These are phyloP conservation scores for Neopestalotiopsis sp. DNA, from an alignment of 2,329 filamentous ascomycete genomes.

Conservation along the genomic window DNA sequence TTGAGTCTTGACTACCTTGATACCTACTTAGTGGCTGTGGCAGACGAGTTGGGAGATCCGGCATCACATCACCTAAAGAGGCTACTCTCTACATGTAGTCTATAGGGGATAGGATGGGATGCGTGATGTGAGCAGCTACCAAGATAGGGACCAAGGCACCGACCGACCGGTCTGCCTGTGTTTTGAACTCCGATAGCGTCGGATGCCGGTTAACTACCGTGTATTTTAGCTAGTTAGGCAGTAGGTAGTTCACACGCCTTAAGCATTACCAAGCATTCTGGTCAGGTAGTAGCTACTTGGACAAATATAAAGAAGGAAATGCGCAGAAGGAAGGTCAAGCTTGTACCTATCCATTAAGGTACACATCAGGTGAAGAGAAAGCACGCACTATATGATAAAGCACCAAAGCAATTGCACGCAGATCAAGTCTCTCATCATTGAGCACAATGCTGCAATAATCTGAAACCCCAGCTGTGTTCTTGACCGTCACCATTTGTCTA, in stretches of 20 bases:
- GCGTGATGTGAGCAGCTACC: background rate
- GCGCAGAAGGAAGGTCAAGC: background rate
- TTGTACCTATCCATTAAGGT: background rate
- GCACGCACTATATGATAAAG: background rate
- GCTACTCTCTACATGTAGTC: background rate
- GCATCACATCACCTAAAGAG: background rate
- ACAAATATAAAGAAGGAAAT: background rate
- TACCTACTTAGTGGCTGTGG: background rate
- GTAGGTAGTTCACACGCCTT: background rate
- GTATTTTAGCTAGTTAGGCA: background rate
- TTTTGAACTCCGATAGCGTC: background rate
- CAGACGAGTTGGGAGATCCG: background rate
- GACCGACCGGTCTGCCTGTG: background rate
- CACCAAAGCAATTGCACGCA: background rate
- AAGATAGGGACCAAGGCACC: background rate
- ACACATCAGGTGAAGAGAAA: background rate
- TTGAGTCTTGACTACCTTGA: background rate
- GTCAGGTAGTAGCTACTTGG: background rate
- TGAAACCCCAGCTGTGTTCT: background rate
- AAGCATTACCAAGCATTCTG: background rate
- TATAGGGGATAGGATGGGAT: conserved; percentile 2
- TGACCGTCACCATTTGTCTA: background rate
- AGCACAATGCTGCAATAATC: background rate
- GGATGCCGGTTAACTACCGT: background rate
- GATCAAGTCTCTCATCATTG: background rate